A percentile compares a stretch with the other conserved stretches of the same genome.
Conservation (phyloP, 345 rosid species). For the Combretum micranthum region DNA sequence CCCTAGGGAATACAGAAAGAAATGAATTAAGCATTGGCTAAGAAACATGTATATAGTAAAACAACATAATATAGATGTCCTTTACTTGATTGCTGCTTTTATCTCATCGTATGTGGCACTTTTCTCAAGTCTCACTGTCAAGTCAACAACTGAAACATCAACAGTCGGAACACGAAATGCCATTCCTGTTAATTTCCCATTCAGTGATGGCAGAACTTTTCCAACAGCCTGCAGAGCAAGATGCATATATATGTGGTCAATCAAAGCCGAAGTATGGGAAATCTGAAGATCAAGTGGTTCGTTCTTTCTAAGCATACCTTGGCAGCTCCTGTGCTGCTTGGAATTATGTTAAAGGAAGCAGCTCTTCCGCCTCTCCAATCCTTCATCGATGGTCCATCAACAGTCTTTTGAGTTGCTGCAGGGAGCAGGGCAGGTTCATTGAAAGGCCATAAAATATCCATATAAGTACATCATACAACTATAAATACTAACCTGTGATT, state of each 20-base stretch:
- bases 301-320: slow-evolving; percentile 15
- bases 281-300: neutral
- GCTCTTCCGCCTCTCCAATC: slow-evolving; percentile 42
- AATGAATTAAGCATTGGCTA: neutral
- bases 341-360: slow-evolving; percentile 35
- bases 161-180: slow-evolving; percentile 38
- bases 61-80: neutral
- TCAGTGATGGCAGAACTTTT: slow-evolving; percentile 30
- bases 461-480: neutral
- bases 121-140: slow-evolving; percentile 40
- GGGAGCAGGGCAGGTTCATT: neutral
- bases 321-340: slow-evolving; percentile 41
- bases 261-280: neutral
- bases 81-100: slow-evolving; percentile 32
- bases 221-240: slow-evolving; percentile 28
- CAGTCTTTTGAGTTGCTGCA: slow-evolving; percentile 31
- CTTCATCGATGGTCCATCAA: slow-evolving; percentile 38
- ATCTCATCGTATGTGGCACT: slow-evolving; percentile 29
- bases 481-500: slow-evolving; percentile 20
- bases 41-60: neutral
- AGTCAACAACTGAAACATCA: slow-evolving; percentile 42
- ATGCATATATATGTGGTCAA: neutral
- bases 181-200: slow-evolving; percentile 41
- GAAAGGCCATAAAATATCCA: neutral
- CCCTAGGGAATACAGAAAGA: slow-evolving; percentile 4